Evolutionary conservation across 2,329 filamentous ascomycete genomes (phyloP), one percentile per base, ranked within the genome.

Genomic region (Botrytis squamosa): DNA sequence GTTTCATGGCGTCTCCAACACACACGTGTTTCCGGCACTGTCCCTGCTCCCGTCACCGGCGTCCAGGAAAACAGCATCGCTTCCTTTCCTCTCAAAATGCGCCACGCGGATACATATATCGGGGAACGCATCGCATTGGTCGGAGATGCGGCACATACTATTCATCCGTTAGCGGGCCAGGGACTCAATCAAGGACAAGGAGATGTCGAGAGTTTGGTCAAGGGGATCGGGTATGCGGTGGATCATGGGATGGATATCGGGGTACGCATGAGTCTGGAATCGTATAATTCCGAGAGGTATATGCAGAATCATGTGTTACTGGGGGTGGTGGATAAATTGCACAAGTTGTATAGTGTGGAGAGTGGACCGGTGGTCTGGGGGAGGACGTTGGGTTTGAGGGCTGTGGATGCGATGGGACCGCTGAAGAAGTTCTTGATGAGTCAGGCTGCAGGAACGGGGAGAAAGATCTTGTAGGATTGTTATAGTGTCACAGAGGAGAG

Each of bases 101-200:
- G 95, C 42, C 96, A 99, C 81, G 95, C 95, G n/a, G 93, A 97
- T 80, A 94, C 93, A 1, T 99, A 99, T 81, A 92, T 93, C 60
- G 92, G 91, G 57, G 94, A 97, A 80, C 91, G 96, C n/a, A 86
- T 98, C 14, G 96, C 95, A 0, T 88, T 99, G 1, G 90, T 99
- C 52, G 96, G 96, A 75, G 96, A 99, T 77, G 96, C 96, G 1
- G 96, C 96, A 12, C 96, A 99, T 82, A 97, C 95, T 1, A 91
- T 97, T 77, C 96, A 99, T 82, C 96, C 96, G 0, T 90, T 99
- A 6, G 96, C 94, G 1, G 96, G 96, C 0, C 96, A 98, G 83
- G 96, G 96, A 1, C 86, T 99, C 22, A 99, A 99, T 81, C 92
- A 97, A 79, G 96, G 96, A 1, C 91, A 98, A 76, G 94, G 90